Evolutionary conservation across 1,139 yeast species (phyloP).

Genomic region (Yamadazyma trypodendri): DNA sequence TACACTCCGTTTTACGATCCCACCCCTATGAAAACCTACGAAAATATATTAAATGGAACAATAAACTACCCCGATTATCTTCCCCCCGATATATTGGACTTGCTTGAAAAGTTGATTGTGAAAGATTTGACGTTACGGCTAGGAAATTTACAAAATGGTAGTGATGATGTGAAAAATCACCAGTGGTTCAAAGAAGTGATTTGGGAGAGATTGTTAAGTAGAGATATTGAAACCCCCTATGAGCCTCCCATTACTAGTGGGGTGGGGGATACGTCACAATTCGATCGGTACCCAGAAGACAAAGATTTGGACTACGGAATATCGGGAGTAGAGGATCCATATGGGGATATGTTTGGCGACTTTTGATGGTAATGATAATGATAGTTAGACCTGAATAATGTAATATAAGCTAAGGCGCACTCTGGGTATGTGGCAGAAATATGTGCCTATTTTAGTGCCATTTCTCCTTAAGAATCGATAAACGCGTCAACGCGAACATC

Average conservation of each 20-base stretch:
- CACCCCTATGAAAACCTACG: slow-evolving; percentile 63
- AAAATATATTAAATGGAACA: slow-evolving; percentile 54
- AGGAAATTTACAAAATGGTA: slow-evolving; percentile 59
- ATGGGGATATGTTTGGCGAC: slow-evolving; percentile 48
- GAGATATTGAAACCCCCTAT: slow-evolving; percentile 62
- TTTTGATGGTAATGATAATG: slow-evolving; percentile 28
- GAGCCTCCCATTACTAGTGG: slow-evolving; percentile 65
- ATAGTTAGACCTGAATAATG: slow-evolving; percentile 2
- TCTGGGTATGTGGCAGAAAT: too few species aligned
- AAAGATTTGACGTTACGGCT: slow-evolving; percentile 56
- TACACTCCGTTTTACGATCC: slow-evolving; percentile 62
- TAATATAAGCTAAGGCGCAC: background rate
- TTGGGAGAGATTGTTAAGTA: slow-evolving; percentile 56
- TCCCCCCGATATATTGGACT: slow-evolving; percentile 51
- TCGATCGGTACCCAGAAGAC: slow-evolving; percentile 59
- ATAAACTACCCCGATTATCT: slow-evolving; percentile 51
- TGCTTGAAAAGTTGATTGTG: slow-evolving; percentile 49
- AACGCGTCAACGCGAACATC: background rate
- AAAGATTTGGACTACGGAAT: slow-evolving; percentile 53
- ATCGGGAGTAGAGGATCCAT: slow-evolving; percentile 46
- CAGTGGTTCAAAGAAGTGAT: slow-evolving; percentile 62
- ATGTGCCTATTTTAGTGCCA: background rate
- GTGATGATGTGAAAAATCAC: slow-evolving; percentile 55
- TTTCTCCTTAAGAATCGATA: background rate
- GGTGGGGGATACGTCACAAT: slow-evolving; percentile 62